Base-by-base conservation (phyloP, 2,329 filamentous ascomycete species). In the Byssoonygena ceratinophila region DNA sequence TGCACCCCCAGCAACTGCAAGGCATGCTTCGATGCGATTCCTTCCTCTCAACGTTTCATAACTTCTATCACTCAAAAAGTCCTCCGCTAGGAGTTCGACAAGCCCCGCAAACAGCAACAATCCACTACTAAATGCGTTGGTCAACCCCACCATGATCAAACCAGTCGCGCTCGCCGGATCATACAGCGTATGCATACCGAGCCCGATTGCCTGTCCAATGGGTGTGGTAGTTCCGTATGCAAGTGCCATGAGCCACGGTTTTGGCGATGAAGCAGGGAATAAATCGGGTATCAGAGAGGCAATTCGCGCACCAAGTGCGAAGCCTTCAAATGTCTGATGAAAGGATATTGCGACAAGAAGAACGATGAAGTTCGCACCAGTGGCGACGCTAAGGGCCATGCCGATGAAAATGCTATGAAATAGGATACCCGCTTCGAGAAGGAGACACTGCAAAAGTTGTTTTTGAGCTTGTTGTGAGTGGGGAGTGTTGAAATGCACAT, bases 361-460 rank as follows among this genome's bases (percentile, higher is more conserved):
- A 11, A 91, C 84, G 39, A 87, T 74, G 63, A 92, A 92, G 1
- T 84, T 81, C 0, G 85, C 83, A 0, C 86, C 86, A 0, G 85
- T 88, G 0, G 87, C 83, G 0, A 92, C 87, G 0, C 84, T 88
- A 27, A 92, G 76, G 3, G 87, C 85, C 85, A 91, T 90, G 56
- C 87, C 87, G 60, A 92, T 91, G 63, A 92, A 92, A 51, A 92
- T 76, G 62, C 82, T 86, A 71, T 92, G 87, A 64, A 91, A 91
- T 14, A 92, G 76, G 56, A 92, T 91, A 18, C 87, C 87, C 0
- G 85, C 85, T 68, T 91, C 87, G 2, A 92, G 77, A 22, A 92
- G 76, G 43, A 91, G 72, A 59, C 86, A 90, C 66, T 92, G 87
- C 8, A 90, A 71, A 59, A 90, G 76, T 58, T 84, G 77, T 9